Base-by-base conservation (phyloP, 2,329 filamentous ascomycete genomes). In the Colletotrichum sp. region DNA sequence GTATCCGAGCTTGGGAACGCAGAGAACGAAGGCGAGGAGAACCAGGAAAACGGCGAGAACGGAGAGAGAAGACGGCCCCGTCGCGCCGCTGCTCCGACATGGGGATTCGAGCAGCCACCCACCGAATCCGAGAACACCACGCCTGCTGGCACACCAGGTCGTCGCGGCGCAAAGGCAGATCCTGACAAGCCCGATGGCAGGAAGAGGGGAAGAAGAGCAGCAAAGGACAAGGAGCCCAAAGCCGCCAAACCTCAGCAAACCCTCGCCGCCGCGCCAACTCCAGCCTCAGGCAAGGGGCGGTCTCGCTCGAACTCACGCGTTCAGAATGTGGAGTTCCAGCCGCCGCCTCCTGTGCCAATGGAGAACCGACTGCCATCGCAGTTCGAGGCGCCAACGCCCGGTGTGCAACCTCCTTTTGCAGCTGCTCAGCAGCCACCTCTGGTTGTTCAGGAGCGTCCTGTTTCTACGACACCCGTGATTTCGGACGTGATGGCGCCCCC, bases 11-110 rank as follows among this genome's bases (percentile, higher is more conserved):
- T 92, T 67, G 92, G 91, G 62, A 93, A 91, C 77, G 89, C 87
- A 8, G 91, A 92, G 62, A 88, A 89, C 60, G 90, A 91, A 73
- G 86, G 84, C 67, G 90, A 92, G 71, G 91, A 92, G 69, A 86
- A 85, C 36, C 87, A 89, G 32, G 91, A 92, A 24, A 88, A 87
- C 8, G 89, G 88, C 44, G 92, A 93, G 80, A 92, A 90, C 75
- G 90, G 90, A 36, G 91, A 93, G 80, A 86, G 91, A 64, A 87
- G 91, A 72, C 87, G 92, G 18, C 92, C 91, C n/a, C 88, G 92
- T 52, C 88, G 92, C 79, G 92, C 92, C 26, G 91, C 91, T 21
- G 94, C 95, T 13, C 94, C 95, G 5, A 95, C 92, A 0, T 96
- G 93, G 87, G 91, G 91, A 57, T 91, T 89, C 74, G 94, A 95